A percentile compares a stretch with the other conserved stretches of the same genome.
phyloP scores from a whole-genome alignment of 1,284 basidiomycete genomes.

The Amylostereum areolatum region DNA sequence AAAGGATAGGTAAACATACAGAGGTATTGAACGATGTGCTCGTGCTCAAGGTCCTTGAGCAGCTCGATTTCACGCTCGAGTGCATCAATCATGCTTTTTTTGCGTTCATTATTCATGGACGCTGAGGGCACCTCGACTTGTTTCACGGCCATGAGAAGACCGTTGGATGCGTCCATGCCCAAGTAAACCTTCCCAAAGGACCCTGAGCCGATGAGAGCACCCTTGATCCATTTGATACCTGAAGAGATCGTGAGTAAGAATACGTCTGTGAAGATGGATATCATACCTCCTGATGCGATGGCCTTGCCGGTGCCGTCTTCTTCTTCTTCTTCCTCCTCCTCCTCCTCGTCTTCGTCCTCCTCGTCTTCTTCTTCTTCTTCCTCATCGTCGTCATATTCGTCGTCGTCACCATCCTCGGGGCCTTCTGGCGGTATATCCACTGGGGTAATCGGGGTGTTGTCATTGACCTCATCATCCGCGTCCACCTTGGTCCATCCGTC shows the following conservation, averaged over 20 bases:
- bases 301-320: constrained; percentile 47
- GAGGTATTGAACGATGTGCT: constrained; percentile 97
- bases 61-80: constrained; percentile 96
- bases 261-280: constrained; percentile 17
- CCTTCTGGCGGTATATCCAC: constrained; percentile 28
- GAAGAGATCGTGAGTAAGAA: constrained; percentile 10
- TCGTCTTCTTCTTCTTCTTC: constrained; percentile 35
- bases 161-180: constrained; percentile 94
- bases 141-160: constrained; percentile 98
- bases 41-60: constrained; percentile 91
- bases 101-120: constrained; percentile 87
- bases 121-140: constrained; percentile 93
- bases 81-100: constrained; percentile 92
- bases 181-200: constrained; percentile 96
- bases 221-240: constrained; percentile 94
- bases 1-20: constrained; percentile 45
- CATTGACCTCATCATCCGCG: constrained; percentile 35
- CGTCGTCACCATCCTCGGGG: constrained; percentile 28
- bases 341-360: constrained; percentile 41
- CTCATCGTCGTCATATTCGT: constrained; percentile 34
- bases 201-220: constrained; percentile 94
- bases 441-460: constrained; percentile 21
- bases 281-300: constrained; percentile 63
- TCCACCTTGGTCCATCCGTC: constrained; percentile 69
- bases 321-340: constrained; percentile 36